Base-by-base conservation (phyloP, 1,139 yeast species). In the Yamadazyma triangularis region DNA sequence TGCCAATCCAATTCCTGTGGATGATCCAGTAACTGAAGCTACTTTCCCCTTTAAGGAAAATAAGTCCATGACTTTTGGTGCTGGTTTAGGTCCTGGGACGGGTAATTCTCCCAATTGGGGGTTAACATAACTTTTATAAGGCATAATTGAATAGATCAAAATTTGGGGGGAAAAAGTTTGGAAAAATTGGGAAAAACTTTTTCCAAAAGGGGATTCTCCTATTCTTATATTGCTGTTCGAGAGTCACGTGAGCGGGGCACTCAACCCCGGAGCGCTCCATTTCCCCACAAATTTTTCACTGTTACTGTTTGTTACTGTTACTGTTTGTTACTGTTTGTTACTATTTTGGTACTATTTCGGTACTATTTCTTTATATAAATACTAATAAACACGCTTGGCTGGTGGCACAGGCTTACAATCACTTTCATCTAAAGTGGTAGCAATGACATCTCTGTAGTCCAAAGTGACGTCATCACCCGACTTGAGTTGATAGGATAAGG, bases 321-420 rank as follows among this genome's bases (percentile, higher is more conserved):
- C n/a, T n/a, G n/a, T n/a, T n/a, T n/a, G n/a, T n/a, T n/a, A n/a
- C n/a, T n/a, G n/a, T n/a, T n/a, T n/a, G n/a, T n/a, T n/a, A n/a
- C n/a, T n/a, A n/a, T n/a, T n/a, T n/a, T n/a, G n/a, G n/a, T n/a
- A n/a, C n/a, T n/a, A n/a, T n/a, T n/a, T n/a, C n/a, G n/a, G n/a
- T n/a, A n/a, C n/a, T n/a, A n/a, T n/a, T n/a, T n/a, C n/a, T n/a
- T n/a, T n/a, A n/a, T n/a, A n/a, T n/a, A 18, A 18, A 18, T 7
- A 71, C 54, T 76, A 85, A 62, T 89, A 89, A 44, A 88, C 89
- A 77, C 97, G 91, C 68, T 81, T 79, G 39, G 95, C 94, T 40
- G 97, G 97, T 45, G 97, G 97, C 43, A 91, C 96, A 33, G 95
- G 74, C 64, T 88, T 85, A 77, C 96, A 87, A 64, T 91, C 98